Evolutionary conservation across 2,329 filamentous ascomycete species (phyloP), one percentile per base, ranked within the genome.

Genomic region (Aureobasidium subglaciale): DNA sequence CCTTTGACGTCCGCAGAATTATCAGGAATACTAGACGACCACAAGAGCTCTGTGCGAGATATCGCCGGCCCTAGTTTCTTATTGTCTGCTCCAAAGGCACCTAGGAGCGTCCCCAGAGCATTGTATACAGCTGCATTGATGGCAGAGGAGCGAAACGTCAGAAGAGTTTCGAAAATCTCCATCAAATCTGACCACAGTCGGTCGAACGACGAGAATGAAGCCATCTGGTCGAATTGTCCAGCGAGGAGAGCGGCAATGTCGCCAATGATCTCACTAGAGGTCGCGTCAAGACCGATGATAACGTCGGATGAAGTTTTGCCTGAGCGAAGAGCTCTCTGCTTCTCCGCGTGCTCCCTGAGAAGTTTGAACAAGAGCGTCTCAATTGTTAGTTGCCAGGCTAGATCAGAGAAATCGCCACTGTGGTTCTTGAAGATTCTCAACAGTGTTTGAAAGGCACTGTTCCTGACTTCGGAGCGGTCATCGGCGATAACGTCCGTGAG

Each of bases 381-480:
- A 55, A 96, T 80, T 63, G 90, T 93, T 25, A 92, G 78, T 45
- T 86, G 85, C 91, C 90, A 97, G 0, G 88, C 85, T 64, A 87
- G 82, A 0, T 88, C 78, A 37, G 81, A 85, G 4, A 96, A 76
- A 53, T 87, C 85, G 61, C 91, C 87, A 10, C 90, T 90, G 60
- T 95, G 95, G 1, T 89, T 90, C 67, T 96, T 90, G 60, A 97
- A 90, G 18, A 97, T 96, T 42, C 90, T 83, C 56, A 96, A 79
- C 3, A 97, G 75, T 0, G 92, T 96, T 68, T 96, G 92, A 20
- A 96, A 88, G 1, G 91, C 90, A 74, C 88, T 90, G 63, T 92
- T 92, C 40, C 89, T 80, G 40, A 93, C 76, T 66, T 95, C 90
- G 2, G 87, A 74, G 43, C 87, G 79, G 34, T 83, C 79, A 64